phyloP scores from a whole-genome alignment of 176 grass and related monocot species.

The Tillandsia leiboldiana region DNA sequence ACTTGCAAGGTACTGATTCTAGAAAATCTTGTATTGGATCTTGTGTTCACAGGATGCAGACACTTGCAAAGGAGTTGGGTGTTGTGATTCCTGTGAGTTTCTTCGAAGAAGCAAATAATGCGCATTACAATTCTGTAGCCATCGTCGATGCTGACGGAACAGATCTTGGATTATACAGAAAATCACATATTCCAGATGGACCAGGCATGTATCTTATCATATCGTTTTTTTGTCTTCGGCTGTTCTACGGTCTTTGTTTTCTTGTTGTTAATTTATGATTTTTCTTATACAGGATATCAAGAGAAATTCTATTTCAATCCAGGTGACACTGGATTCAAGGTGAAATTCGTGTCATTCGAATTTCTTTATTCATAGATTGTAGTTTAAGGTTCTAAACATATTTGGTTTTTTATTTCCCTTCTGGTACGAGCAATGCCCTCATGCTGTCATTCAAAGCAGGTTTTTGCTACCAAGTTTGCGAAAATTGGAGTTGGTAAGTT shows the following conservation, averaged over 20 bases:
- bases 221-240: not conserved
- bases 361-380: not conserved
- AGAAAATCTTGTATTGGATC: slow-evolving; percentile 5
- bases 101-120: slow-evolving; percentile 93
- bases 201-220: slow-evolving; percentile 40
- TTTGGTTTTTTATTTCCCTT: not conserved
- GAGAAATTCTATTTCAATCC: slow-evolving; percentile 97
- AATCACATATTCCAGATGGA: slow-evolving; percentile 95
- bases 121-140: slow-evolving; percentile 95
- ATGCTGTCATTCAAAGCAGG: slow-evolving; percentile 28
- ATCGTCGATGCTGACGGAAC: slow-evolving; percentile 86
- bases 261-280: not conserved
- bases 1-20: not conserved
- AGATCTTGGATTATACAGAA: slow-evolving; percentile 89
- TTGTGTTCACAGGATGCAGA: slow-evolving; percentile 58
- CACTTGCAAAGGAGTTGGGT: slow-evolving; percentile 80
- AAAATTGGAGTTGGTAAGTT: slow-evolving; percentile 91
- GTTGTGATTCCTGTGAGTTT: slow-evolving; percentile 87
- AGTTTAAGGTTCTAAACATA: not conserved
- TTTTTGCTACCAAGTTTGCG: slow-evolving; percentile 78
- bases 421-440: not conserved
- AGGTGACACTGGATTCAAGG: slow-evolving; percentile 90
- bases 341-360: slow-evolving; percentile 10
- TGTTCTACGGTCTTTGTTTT: not conserved
- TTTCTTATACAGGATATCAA: slow-evolving; percentile 63